Conservation (phyloP, 169 alveolate species). For the Haemoproteus tartakovskyi region DNA sequence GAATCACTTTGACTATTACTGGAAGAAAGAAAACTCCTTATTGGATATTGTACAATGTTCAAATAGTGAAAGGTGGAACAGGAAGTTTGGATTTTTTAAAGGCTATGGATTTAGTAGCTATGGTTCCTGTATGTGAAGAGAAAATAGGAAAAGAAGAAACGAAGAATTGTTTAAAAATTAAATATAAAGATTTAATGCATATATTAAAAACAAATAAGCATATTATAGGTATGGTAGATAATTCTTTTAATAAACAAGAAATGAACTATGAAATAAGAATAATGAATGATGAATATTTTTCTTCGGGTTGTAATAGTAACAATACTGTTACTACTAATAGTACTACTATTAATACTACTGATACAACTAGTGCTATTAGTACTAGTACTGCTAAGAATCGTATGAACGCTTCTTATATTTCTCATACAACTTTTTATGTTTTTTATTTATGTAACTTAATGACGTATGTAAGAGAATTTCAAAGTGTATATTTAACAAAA, state of each 20-base stretch:
- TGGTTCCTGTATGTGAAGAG: constrained; percentile 42
- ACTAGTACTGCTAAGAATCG: constrained; percentile 7
- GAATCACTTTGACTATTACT: constrained; percentile 9
- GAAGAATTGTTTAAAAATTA: constrained; percentile 6
- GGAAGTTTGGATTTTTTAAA: constrained; percentile 14
- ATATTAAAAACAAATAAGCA: constrained; percentile 40
- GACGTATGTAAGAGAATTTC: constrained; percentile 64
- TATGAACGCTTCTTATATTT: constrained; percentile 26
- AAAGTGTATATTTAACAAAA: constrained; percentile 31
- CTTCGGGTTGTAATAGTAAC: too few relatives aligned
- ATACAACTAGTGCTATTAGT: too few relatives aligned
- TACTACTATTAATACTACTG: too few relatives aligned
- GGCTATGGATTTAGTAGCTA: constrained; percentile 50
- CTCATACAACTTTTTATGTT: constrained; percentile 35
- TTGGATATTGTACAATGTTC: constrained; percentile 40
- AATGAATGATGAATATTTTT: constrained; percentile 47
- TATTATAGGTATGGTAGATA: constrained; percentile 44
- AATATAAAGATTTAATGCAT: constrained; percentile 31
- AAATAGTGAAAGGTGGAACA: constrained; percentile 5
- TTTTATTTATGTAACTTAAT: constrained; percentile 38
- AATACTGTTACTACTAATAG: too few relatives aligned
- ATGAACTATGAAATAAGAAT: constrained; percentile 33
- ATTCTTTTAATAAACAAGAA: constrained; percentile 31
- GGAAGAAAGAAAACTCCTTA: constrained; percentile 48
- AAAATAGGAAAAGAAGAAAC: neutral